Percentiles rank a stretch among this genome's conserved stretches.
Evolutionary conservation across 768 basidiomycete species (phyloP).

Genomic region (Lactarius hengduanensis): DNA sequence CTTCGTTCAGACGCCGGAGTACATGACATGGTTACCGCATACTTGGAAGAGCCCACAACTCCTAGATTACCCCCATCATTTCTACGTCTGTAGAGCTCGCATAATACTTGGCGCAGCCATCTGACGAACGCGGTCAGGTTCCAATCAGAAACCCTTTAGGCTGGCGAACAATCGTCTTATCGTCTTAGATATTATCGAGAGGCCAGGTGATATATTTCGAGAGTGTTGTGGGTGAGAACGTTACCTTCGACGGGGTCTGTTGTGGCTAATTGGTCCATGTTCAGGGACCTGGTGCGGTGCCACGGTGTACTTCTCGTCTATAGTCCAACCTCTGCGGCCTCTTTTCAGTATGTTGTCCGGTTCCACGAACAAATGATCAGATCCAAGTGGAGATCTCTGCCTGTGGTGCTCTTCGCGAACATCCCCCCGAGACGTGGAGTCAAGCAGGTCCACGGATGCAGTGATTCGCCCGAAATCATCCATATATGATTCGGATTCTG

Average conservation of each 20-base stretch:
- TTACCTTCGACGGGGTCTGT: background rate
- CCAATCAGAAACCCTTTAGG: slow-evolving; percentile 17
- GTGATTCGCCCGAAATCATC: background rate
- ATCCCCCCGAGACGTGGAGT: background rate
- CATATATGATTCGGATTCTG: background rate
- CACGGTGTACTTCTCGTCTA: slow-evolving; percentile 23
- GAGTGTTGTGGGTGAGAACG: slow-evolving; percentile 20
- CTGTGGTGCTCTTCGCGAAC: slow-evolving; percentile 20
- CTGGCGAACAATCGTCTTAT: slow-evolving; percentile 17
- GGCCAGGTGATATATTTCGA: slow-evolving; percentile 18
- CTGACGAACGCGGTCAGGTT: slow-evolving; percentile 7
- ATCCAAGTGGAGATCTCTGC: slow-evolving; percentile 23
- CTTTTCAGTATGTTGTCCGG: slow-evolving; percentile 12
- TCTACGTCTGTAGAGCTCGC: slow-evolving; percentile 12
- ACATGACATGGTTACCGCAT: slow-evolving; percentile 14
- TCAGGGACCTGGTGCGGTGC: slow-evolving; percentile 20
- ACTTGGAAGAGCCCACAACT: slow-evolving; percentile 1
- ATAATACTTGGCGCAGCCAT: background rate
- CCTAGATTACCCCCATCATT: background rate
- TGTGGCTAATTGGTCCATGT: background rate
- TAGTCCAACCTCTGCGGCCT: slow-evolving; percentile 1
- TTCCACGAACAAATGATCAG: slow-evolving; percentile 17
- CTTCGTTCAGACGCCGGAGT: slow-evolving; percentile 10
- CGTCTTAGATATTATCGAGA: slow-evolving; percentile 16
- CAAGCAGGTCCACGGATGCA: background rate